Conservation (phyloP, 78 protist species). For the Dictyostelium discoideum region dicty_2.7 NC_007090.3:4435001-4435500, state of each 20-base stretch:
- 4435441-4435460: background rate
- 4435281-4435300: background rate
- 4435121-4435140: background rate
- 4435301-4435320: background rate
- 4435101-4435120: background rate
- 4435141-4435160: conserved; percentile 2
- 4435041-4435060: background rate
- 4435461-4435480: conserved; percentile 1
- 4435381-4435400: background rate
- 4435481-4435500: background rate
- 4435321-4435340: background rate
- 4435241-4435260: background rate
- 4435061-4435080: conserved; percentile 1
- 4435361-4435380: background rate
- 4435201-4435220: background rate
- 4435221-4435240: background rate
- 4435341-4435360: background rate
- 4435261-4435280: conserved; percentile 16
- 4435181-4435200: background rate
- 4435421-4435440: background rate
- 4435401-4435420: background rate
- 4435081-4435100: background rate
- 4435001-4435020: background rate
- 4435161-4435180: background rate
- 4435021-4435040: background rate